Evolutionary conservation across 2,329 filamentous ascomycete species (phyloP), one percentile per base, ranked within the genome.

Genomic region (Phialophora tarda): DNA sequence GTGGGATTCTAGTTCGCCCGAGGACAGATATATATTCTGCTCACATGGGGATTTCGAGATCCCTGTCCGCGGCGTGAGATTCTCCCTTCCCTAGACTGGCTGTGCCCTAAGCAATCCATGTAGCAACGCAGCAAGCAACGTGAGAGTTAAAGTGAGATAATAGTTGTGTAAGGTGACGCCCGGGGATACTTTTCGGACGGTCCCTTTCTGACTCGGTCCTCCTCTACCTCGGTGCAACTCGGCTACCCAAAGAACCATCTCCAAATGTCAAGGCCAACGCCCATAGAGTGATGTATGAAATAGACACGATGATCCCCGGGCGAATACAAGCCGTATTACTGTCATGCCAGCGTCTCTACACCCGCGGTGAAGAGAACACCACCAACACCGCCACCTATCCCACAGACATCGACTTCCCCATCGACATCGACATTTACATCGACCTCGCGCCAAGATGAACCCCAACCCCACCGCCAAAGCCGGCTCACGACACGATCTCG

Each of bases 401-500:
- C n/a, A n/a, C n/a, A n/a, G n/a, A n/a, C n/a, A n/a, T n/a, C n/a
- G n/a, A n/a, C n/a, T n/a, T n/a, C n/a, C n/a, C n/a, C n/a, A n/a
- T n/a, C n/a, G n/a, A n/a, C n/a, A 26, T 26, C 24, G 24, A 26
- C 26, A 26, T 26, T 4, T 1, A 26, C 26, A 21, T 14, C 21
- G 24, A 51, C 21, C 2, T 28, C 48, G 24, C 48, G 24, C 21
- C 47, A 34, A 38, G 23, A 66, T 66, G 64, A 58, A 50, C 26
- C 51, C 64, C 21, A 50, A 50, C 32, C 26, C 59, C 10, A 57
- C 48, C 6, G 30, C 58, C 5, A 41, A 53, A 34, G 21, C 66
- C 14, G 34, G 26, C 23, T 48, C 62, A 24, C 62, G 67, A n/a
- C 67, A 69, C 26, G 58, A 63, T 30, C 62, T 69, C 10, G 58